Percentiles rank a stretch among this genome's conserved stretches.
phyloP scores from a whole-genome alignment of 2,329 filamentous ascomycete species.

The Pyricularia grisea region DNA sequence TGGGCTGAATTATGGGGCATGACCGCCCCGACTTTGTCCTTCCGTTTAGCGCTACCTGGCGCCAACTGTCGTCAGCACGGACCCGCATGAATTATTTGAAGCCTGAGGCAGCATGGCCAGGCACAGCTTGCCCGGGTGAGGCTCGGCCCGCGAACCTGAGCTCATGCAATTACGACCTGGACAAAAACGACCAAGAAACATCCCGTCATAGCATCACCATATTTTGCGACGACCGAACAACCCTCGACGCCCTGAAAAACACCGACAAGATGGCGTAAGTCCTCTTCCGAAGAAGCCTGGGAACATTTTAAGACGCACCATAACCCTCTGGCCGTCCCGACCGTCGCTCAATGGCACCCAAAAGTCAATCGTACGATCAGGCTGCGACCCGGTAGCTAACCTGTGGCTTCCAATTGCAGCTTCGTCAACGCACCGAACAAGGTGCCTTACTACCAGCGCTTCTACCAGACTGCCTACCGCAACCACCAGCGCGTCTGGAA shows the following conservation, averaged over 20 bases:
- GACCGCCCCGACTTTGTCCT: background rate
- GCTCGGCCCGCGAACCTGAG: background rate
- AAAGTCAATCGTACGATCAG: constrained; percentile 3
- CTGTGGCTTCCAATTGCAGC: constrained; percentile 22
- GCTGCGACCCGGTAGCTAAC: background rate
- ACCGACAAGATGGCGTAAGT: constrained; percentile 5
- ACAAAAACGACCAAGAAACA: background rate
- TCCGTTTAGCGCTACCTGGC: background rate
- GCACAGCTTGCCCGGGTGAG: background rate
- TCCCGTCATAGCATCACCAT: background rate
- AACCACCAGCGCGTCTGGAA: constrained; percentile 62
- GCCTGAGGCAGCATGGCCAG: background rate
- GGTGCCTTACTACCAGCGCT: constrained; percentile 64
- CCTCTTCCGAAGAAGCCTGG: background rate
- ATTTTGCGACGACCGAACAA: constrained; percentile 1
- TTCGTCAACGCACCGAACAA: constrained; percentile 66
- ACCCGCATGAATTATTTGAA: background rate
- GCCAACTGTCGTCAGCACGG: background rate
- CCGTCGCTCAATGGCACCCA: constrained; percentile 2
- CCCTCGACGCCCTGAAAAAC: background rate
- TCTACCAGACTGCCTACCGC: constrained; percentile 66
- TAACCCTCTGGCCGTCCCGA: background rate
- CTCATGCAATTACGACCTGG: background rate
- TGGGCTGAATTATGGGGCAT: background rate
- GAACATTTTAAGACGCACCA: background rate